These are phyloP conservation scores for Auricularia cornea DNA, from an alignment of 768 basidiomycete genomes.

Conservation along the genomic window DNA sequence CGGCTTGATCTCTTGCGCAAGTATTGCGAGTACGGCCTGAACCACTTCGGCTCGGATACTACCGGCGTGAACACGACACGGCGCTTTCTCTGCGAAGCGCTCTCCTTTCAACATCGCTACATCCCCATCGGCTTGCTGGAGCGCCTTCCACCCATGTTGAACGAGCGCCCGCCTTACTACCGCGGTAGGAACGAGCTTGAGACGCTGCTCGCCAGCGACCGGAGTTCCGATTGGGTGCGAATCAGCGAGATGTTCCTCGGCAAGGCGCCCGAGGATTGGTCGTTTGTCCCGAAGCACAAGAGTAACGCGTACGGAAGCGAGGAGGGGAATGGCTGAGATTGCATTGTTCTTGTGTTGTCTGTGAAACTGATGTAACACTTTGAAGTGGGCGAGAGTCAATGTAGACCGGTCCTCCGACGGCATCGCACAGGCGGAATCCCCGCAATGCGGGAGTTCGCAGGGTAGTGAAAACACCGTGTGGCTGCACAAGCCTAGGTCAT, in stretches of 20 bases:
- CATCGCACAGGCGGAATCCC: too few relatives aligned
- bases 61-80: slow-evolving; percentile 85
- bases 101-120: slow-evolving; percentile 96
- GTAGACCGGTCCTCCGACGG: too few relatives aligned
- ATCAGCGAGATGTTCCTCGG: slow-evolving; percentile 95
- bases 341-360: background rate
- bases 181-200: slow-evolving; percentile 83
- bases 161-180: slow-evolving; percentile 86
- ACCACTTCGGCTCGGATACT: slow-evolving; percentile 81
- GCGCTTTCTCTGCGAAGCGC: slow-evolving; percentile 87
- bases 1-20: slow-evolving; percentile 68
- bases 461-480: too few relatives aligned
- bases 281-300: slow-evolving; percentile 90
- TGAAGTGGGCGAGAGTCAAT: too few relatives aligned
- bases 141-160: slow-evolving; percentile 66
- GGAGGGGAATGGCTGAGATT: slow-evolving; percentile 50
- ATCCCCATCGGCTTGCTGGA: slow-evolving; percentile 91
- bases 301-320: slow-evolving; percentile 63
- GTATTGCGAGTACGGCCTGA: slow-evolving; percentile 84
- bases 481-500: too few relatives aligned
- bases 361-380: too few relatives aligned
- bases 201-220: slow-evolving; percentile 68
- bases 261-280: slow-evolving; percentile 72
- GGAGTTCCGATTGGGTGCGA: slow-evolving; percentile 76
- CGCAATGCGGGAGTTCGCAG: too few relatives aligned